Conservation (phyloP, 2,329 filamentous ascomycete genomes). For the Colletotrichum liriopes region DNA sequence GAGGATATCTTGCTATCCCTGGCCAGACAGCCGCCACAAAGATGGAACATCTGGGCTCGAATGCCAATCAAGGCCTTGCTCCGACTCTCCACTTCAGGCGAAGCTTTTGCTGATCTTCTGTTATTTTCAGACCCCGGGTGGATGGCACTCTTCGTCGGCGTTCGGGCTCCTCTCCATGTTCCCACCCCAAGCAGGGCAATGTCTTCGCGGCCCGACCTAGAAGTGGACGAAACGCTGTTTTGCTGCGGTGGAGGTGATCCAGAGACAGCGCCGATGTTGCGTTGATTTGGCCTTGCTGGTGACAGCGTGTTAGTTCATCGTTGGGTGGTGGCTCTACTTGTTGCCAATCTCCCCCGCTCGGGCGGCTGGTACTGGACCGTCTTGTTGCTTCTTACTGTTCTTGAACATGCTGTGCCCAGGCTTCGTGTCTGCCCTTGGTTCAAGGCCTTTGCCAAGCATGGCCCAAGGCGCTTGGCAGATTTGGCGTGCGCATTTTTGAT, state of each 20-base stretch:
- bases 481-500: background rate
- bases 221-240: background rate
- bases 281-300: background rate
- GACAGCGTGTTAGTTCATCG: conserved; percentile 15
- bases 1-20: conserved; percentile 18
- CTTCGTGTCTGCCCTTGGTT: background rate
- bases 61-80: conserved; percentile 19
- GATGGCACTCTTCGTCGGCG: background rate
- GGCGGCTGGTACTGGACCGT: background rate
- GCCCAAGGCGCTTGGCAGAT: conserved; percentile 14
- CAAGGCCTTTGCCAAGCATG: conserved; percentile 10
- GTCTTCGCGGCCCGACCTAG: background rate
- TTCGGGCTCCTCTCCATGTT: background rate
- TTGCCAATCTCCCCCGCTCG: conserved; percentile 2
- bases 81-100: conserved; percentile 35
- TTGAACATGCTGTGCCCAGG: background rate
- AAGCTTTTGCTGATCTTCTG: conserved; percentile 38
- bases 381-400: background rate
- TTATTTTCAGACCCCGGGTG: conserved; percentile 1
- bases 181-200: background rate
- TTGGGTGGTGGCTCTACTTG: background rate
- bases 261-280: conserved; percentile 18
- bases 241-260: conserved; percentile 20
- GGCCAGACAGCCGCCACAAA: conserved; percentile 11
- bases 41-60: conserved; percentile 14